Conservation (phyloP, 2,329 filamentous ascomycete genomes). For the Fusarium bulbicola region DNA sequence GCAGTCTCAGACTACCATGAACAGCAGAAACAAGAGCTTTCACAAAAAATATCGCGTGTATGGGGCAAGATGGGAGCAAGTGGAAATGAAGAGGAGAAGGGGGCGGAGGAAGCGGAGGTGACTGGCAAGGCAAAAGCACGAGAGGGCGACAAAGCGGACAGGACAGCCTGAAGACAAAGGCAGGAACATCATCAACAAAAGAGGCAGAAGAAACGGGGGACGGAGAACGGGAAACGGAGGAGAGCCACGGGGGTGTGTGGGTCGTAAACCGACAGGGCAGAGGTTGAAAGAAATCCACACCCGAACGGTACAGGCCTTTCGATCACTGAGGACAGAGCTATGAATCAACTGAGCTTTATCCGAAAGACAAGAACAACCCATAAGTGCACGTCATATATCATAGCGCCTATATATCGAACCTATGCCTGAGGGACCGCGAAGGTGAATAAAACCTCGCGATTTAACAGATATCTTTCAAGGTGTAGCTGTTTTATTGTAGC, state of each 20-base stretch:
- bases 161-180: constrained; percentile 33
- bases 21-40: background rate
- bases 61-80: constrained; percentile 11
- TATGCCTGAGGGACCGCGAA: background rate
- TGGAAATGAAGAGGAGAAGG: constrained; percentile 19
- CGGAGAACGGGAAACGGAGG: constrained; percentile 35
- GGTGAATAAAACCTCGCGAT: background rate
- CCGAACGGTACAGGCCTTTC: background rate
- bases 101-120: constrained; percentile 20
- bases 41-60: constrained; percentile 6
- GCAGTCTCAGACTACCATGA: background rate
- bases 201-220: constrained; percentile 26
- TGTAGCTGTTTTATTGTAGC: background rate
- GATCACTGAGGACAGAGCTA: background rate
- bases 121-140: constrained; percentile 27
- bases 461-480: no score
- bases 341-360: background rate
- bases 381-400: background rate
- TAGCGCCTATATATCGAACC: background rate
- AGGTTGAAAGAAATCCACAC: background rate
- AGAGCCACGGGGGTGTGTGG: constrained; percentile 34
- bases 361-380: background rate
- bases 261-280: constrained; percentile 29
- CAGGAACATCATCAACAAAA: constrained; percentile 21
- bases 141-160: constrained; percentile 21